phyloP scores from a whole-genome alignment of 768 basidiomycete genomes.

The Hirschioporus abietinus region DNA sequence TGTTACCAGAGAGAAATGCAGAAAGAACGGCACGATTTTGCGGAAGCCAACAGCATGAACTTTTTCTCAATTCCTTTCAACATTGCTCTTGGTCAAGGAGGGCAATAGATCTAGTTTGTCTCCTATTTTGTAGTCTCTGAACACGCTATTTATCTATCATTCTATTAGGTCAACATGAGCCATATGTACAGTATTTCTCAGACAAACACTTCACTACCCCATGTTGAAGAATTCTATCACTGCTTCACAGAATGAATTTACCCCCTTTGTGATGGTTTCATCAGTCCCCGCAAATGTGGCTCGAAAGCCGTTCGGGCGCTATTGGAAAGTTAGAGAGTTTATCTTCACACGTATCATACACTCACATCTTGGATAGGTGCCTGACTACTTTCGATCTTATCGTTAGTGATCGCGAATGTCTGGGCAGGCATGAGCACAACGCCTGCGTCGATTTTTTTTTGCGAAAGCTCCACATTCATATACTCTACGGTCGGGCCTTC shows the following conservation, averaged over 20 bases:
- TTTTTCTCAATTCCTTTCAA: constrained; percentile 50
- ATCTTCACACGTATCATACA: constrained; percentile 23
- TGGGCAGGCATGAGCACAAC: constrained; percentile 46
- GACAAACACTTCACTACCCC: background rate
- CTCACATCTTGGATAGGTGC: constrained; percentile 1
- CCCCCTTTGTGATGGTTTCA: constrained; percentile 39
- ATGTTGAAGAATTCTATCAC: constrained; percentile 34
- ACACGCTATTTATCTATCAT: background rate
- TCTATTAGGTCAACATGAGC: background rate
- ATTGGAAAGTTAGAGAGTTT: background rate
- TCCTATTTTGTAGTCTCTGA: background rate
- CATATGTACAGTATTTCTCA: background rate
- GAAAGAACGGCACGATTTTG: constrained; percentile 31
- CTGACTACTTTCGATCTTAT: constrained; percentile 10
- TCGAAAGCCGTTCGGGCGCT: constrained; percentile 33
- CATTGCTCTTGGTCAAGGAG: constrained; percentile 15
- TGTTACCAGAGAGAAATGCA: constrained; percentile 27
- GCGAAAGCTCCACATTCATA: constrained; percentile 44
- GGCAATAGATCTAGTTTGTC: background rate
- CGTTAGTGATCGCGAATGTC: constrained; percentile 35
- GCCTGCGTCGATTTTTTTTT: constrained; percentile 33
- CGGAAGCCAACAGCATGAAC: constrained; percentile 34
- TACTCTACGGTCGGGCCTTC: constrained; percentile 32
- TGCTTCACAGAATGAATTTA: constrained; percentile 33
- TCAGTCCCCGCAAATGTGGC: constrained; percentile 47